Conservation (phyloP, 345 rosid genomes). For the Gossypioides kirkii region DNA sequence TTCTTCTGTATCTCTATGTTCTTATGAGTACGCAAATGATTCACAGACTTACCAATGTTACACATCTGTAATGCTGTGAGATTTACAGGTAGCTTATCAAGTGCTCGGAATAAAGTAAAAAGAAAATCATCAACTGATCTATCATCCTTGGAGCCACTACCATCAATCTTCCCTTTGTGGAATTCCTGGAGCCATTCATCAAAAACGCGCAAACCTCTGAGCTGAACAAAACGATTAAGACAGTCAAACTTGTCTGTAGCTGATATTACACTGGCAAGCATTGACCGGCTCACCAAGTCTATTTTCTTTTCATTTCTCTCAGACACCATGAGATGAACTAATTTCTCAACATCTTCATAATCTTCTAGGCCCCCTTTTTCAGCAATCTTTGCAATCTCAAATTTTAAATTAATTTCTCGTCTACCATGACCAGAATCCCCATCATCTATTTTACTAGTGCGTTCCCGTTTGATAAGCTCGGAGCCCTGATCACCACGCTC, state of each 20-base stretch:
- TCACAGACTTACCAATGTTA: conserved; percentile 83
- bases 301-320: conserved; percentile 62
- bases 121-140: conserved; percentile 71
- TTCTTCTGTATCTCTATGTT: conserved; percentile 80
- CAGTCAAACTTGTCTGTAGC: conserved; percentile 75
- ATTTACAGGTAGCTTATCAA: conserved; percentile 85
- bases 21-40: conserved; percentile 71
- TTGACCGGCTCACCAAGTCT: conserved; percentile 53
- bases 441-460: conserved; percentile 51
- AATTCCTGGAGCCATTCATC: conserved; percentile 98
- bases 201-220: conserved; percentile 69
- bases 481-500: conserved; percentile 73
- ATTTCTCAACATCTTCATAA: conserved; percentile 67
- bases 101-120: conserved; percentile 64
- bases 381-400: conserved; percentile 62
- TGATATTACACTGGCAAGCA: conserved; percentile 71
- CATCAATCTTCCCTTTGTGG: conserved; percentile 77
- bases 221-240: conserved; percentile 71
- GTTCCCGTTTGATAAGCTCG: conserved; percentile 68
- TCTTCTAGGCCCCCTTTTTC: conserved; percentile 81
- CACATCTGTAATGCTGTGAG: conserved; percentile 85
- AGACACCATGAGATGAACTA: conserved; percentile 54
- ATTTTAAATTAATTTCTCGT: conserved; percentile 49
- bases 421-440: conserved; percentile 48
- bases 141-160: conserved; percentile 59